A percentile compares a stretch with the other conserved stretches of the same genome.
These are phyloP conservation scores for Aspergillus cavernicola DNA, from an alignment of 495 filamentous ascomycete genomes.

Conservation along the genomic window DNA sequence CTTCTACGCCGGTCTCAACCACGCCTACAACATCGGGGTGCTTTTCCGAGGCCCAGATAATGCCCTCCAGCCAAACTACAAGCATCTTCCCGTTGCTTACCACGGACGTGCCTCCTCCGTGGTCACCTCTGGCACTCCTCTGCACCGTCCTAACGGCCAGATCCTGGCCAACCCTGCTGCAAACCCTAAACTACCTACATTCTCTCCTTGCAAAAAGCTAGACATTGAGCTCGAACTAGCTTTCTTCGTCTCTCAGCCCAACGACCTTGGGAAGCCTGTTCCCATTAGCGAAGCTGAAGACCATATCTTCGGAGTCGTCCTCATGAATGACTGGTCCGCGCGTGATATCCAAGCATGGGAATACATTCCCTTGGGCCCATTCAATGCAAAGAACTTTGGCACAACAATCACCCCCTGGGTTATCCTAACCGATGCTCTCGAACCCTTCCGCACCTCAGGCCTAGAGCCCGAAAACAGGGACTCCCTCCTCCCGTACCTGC, in stretches of 20 bases:
- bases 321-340: conserved; percentile 95
- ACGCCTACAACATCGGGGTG: conserved; percentile 76
- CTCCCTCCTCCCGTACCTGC: conserved; percentile 64
- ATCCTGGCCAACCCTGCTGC: conserved; percentile 64
- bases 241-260: conserved; percentile 68
- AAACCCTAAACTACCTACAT: conserved; percentile 57
- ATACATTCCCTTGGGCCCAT: conserved; percentile 80
- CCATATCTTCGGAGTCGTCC: conserved; percentile 78
- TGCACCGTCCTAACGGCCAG: conserved; percentile 80
- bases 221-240: conserved; percentile 91
- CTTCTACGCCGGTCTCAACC: conserved; percentile 90
- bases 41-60: conserved; percentile 80
- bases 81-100: conserved; percentile 85
- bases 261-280: conserved; percentile 61
- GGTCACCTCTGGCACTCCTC: conserved; percentile 68
- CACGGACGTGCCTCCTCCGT: conserved; percentile 79
- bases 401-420: conserved; percentile 88
- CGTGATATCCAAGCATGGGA: conserved; percentile 91
- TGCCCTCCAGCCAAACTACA: conserved; percentile 87
- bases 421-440: conserved; percentile 77
- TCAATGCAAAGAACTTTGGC: conserved; percentile 92
- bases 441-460: conserved; percentile 59
- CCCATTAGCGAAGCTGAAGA: conserved; percentile 66
- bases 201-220: conserved; percentile 60
- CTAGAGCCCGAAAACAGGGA: conserved; percentile 58